Conservation (phyloP, 75 land plant genomes). For the Pinus tabuliformis region DNA sequence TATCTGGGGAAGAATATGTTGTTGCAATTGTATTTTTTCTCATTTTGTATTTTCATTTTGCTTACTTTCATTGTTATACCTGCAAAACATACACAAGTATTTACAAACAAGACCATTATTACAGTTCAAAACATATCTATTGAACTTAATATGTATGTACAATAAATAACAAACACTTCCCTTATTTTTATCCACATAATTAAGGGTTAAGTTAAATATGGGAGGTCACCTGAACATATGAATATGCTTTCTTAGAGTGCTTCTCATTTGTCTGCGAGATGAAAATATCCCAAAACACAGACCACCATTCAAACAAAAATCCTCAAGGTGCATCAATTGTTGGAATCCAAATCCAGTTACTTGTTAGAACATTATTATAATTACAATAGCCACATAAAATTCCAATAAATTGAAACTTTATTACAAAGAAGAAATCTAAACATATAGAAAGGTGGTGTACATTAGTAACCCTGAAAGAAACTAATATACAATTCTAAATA, state of each 20-base stretch:
- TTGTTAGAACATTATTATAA: no score
- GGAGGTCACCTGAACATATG: conserved; percentile 46
- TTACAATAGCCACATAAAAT: no score
- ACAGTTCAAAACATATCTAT: not conserved
- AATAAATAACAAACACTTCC: not conserved
- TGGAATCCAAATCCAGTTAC: conserved; percentile 6
- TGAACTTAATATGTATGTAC: not conserved
- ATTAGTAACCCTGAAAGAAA: no score
- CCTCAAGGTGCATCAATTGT: conserved; percentile 99
- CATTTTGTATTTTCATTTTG: conserved; percentile 72
- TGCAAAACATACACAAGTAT: conserved; percentile 4
- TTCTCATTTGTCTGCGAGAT: conserved; percentile 97
- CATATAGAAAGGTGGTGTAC: no score
- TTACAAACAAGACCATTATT: not conserved
- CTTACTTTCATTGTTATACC: conserved; percentile 48
- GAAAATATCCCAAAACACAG: conserved; percentile 97
- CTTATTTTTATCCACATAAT: not conserved
- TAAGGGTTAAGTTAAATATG: no score
- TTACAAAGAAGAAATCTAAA: no score
- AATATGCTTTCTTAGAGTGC: conserved; percentile 95
- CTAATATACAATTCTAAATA: no score
- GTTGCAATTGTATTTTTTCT: conserved; percentile 67
- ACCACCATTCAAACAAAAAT: conserved; percentile 99
- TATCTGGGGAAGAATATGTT: conserved; percentile 41
- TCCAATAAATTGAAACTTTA: no score